phyloP scores from a whole-genome alignment of 2,329 filamentous ascomycete species.

The Chaetomiaceae sp. region DNA sequence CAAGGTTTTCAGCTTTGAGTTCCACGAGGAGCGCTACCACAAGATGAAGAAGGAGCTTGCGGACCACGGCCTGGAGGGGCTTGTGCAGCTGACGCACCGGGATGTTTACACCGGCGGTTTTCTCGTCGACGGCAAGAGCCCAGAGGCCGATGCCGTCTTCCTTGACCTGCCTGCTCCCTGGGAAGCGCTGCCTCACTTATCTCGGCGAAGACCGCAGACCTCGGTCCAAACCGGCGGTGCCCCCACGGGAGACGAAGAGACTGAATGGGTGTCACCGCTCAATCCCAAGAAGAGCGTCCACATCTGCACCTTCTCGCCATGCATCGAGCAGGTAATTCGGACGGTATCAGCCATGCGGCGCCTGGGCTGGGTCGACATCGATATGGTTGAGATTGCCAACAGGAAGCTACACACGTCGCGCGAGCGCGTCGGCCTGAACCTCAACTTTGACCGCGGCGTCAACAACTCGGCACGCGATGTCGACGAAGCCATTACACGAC shows the following conservation, averaged over 20 bases:
- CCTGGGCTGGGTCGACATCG: slow-evolving; percentile 84
- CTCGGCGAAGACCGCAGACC: slow-evolving; percentile 43
- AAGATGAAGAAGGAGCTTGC: slow-evolving; percentile 66
- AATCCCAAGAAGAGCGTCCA: slow-evolving; percentile 68
- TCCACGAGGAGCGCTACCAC: slow-evolving; percentile 66
- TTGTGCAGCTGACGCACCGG: slow-evolving; percentile 71
- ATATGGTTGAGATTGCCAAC: slow-evolving; percentile 86
- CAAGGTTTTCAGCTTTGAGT: slow-evolving; percentile 79
- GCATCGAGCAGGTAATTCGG: slow-evolving; percentile 89
- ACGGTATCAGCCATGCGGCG: slow-evolving; percentile 78
- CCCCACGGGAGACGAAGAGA: slow-evolving; percentile 14
- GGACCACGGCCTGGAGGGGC: slow-evolving; percentile 59
- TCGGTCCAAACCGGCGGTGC: slow-evolving; percentile 20
- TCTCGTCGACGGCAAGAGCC: slow-evolving; percentile 54
- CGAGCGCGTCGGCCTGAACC: slow-evolving; percentile 70
- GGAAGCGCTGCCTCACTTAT: slow-evolving; percentile 73
- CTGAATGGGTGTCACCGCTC: slow-evolving; percentile 56
- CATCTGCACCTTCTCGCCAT: slow-evolving; percentile 93
- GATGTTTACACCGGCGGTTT: slow-evolving; percentile 78
- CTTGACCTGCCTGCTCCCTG: slow-evolving; percentile 78
- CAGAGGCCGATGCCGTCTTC: slow-evolving; percentile 67
- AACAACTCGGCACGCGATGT: slow-evolving; percentile 69
- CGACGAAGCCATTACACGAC: slow-evolving; percentile 68
- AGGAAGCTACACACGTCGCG: slow-evolving; percentile 75
- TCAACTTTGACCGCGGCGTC: slow-evolving; percentile 63